A percentile compares a stretch with the other conserved stretches of the same genome.
phyloP scores from a whole-genome alignment of 192 early-diverging fungal species.

The Podila epigama region DNA sequence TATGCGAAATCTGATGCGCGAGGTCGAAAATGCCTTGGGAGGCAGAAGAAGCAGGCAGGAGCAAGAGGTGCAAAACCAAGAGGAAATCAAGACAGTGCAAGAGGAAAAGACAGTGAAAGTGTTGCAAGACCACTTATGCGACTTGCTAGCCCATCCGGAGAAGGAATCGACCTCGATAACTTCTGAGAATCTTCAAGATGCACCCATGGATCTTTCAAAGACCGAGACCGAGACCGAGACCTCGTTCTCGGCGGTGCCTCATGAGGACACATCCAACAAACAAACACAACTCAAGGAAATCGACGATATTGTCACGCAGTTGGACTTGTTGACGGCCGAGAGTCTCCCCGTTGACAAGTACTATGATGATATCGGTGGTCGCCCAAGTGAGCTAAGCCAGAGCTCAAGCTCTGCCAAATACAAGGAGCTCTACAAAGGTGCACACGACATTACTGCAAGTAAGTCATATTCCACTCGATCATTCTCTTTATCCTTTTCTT shows the following conservation, averaged over 20 bases:
- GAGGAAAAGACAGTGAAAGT: background rate
- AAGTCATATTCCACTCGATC: background rate
- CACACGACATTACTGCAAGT: conserved; percentile 29
- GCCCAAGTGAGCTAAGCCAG: conserved; percentile 11
- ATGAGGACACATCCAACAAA: background rate
- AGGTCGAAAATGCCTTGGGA: background rate
- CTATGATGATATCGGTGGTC: conserved; percentile 25
- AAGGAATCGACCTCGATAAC: background rate
- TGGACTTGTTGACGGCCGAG: conserved; percentile 12
- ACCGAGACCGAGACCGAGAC: background rate
- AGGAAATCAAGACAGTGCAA: background rate
- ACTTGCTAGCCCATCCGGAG: background rate
- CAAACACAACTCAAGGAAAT: background rate
- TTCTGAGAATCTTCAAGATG: background rate
- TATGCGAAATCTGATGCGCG: background rate
- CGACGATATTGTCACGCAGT: conserved; percentile 16
- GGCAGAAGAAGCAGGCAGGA: background rate
- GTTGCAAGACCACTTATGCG: background rate
- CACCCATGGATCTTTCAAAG: background rate
- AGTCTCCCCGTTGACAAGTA: conserved; percentile 28
- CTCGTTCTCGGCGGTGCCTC: background rate
- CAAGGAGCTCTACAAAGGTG: conserved; percentile 15
- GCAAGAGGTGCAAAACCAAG: background rate
- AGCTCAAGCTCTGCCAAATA: background rate
- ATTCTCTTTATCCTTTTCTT: background rate